These are phyloP conservation scores for Xylaria sp. DNA, from an alignment of 2,329 filamentous ascomycete genomes.

Conservation along the genomic window DNA sequence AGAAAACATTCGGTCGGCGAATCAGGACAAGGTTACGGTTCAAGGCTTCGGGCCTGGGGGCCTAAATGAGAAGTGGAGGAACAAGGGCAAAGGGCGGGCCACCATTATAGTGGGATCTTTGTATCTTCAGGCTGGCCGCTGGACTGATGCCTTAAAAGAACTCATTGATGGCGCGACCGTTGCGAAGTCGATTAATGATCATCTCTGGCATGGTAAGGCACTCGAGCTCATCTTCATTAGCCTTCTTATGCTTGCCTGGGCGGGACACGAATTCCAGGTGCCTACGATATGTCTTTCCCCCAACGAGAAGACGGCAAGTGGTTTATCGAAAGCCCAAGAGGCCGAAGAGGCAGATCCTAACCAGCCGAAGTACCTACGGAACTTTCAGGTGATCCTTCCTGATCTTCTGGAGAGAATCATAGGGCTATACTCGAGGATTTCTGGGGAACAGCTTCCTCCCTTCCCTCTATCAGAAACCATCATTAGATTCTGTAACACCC, in stretches of 20 bases:
- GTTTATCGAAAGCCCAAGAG: constrained; percentile 50
- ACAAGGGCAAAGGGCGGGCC: constrained; percentile 82
- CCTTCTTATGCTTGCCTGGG: constrained; percentile 85
- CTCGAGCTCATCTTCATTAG: constrained; percentile 88
- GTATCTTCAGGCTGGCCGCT: constrained; percentile 89
- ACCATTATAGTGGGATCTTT: constrained; percentile 84
- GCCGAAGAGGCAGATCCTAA: constrained; percentile 55
- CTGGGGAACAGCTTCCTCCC: constrained; percentile 76
- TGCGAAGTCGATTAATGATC: constrained; percentile 84
- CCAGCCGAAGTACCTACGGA: constrained; percentile 65
- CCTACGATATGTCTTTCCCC: constrained; percentile 65
- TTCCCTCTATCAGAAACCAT: constrained; percentile 77
- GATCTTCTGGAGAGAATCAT: constrained; percentile 81
- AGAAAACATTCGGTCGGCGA: constrained; percentile 60
- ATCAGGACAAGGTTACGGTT: constrained; percentile 68
- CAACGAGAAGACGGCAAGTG: constrained; percentile 60
- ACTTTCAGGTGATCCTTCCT: constrained; percentile 70
- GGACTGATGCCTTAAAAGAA: constrained; percentile 88
- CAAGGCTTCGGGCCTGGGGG: constrained; percentile 79
- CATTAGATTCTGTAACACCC: constrained; percentile 77
- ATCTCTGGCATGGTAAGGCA: constrained; percentile 97
- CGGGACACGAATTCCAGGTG: constrained; percentile 84
- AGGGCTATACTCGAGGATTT: constrained; percentile 76
- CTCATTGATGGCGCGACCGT: constrained; percentile 82
- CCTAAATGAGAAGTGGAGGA: constrained; percentile 79